Evolutionary conservation across 1,284 basidiomycete species (phyloP).

Genomic region (Microbotryum silenes-acaulis): DNA sequence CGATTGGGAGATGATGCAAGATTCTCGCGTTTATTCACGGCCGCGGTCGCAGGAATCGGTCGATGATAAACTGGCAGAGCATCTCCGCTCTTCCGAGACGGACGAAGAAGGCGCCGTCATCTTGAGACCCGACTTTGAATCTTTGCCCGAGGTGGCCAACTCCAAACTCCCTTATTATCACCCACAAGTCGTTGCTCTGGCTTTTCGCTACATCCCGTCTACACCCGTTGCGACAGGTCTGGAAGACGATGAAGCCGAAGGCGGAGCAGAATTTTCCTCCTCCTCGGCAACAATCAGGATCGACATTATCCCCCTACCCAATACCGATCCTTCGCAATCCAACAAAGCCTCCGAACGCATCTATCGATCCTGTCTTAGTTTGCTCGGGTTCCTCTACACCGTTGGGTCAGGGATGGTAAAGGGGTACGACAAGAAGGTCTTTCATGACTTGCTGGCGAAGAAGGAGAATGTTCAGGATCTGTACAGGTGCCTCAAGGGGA

Average conservation of each 20-base stretch:
- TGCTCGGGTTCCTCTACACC: slow-evolving; percentile 73
- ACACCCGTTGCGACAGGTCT: neutral
- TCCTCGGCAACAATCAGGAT: slow-evolving; percentile 44
- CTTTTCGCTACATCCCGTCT: slow-evolving; percentile 54
- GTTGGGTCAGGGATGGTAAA: slow-evolving; percentile 74
- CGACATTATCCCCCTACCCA: slow-evolving; percentile 47
- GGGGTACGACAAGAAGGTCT: slow-evolving; percentile 75
- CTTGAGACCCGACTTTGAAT: slow-evolving; percentile 49
- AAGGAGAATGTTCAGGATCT: slow-evolving; percentile 78
- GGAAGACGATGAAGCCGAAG: too few species aligned
- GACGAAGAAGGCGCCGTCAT: slow-evolving; percentile 46
- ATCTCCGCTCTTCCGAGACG: slow-evolving; percentile 6
- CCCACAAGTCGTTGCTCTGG: slow-evolving; percentile 61
- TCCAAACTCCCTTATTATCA: slow-evolving; percentile 67
- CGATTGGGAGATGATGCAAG: slow-evolving; percentile 60
- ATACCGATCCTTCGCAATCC: slow-evolving; percentile 41
- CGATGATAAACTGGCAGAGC: neutral
- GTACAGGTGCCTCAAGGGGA: slow-evolving; percentile 74
- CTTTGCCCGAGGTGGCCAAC: slow-evolving; percentile 41
- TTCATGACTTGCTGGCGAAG: slow-evolving; percentile 72
- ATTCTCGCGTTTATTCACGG: slow-evolving; percentile 56
- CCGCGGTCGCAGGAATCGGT: slow-evolving; percentile 13
- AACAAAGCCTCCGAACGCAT: slow-evolving; percentile 51
- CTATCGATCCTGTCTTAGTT: slow-evolving; percentile 66
- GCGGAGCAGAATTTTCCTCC: neutral